Conservation (phyloP, 208 protist genomes). For the Leishmania turanica region DNA sequence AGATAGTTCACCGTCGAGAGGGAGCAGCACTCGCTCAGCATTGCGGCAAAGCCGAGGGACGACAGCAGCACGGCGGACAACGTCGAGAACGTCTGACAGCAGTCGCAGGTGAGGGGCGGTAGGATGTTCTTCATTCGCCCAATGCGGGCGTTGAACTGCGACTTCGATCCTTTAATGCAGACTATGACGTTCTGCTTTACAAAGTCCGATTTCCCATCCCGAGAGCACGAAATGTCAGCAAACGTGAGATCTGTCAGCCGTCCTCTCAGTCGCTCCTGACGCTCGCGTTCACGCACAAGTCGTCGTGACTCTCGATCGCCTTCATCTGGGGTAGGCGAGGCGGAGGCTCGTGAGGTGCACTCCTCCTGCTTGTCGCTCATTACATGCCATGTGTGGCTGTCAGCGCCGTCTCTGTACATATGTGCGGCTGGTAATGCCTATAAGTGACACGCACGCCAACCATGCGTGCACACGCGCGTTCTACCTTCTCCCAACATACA, state of each 20-base stretch:
- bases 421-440: background rate
- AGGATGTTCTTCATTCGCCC: constrained; percentile 55
- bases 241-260: constrained; percentile 70
- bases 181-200: constrained; percentile 50
- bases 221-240: constrained; percentile 48
- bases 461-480: background rate
- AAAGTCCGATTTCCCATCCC: constrained; percentile 53
- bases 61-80: constrained; percentile 76
- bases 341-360: constrained; percentile 6
- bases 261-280: constrained; percentile 55
- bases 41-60: constrained; percentile 71
- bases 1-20: constrained; percentile 86
- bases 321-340: constrained; percentile 11
- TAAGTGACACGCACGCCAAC: background rate
- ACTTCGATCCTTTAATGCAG: constrained; percentile 72
- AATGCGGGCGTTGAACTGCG: constrained; percentile 77
- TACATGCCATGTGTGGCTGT: constrained; percentile 8
- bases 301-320: constrained; percentile 4
- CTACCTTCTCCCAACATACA: background rate
- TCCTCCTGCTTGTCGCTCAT: constrained; percentile 16
- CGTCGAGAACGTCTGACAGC: constrained; percentile 90
- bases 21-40: constrained; percentile 58
- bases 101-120: constrained; percentile 79
- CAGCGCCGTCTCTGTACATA: background rate
- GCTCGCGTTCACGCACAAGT: constrained; percentile 57